These are phyloP conservation scores for Pseudomicrostroma phylloplanum DNA, from an alignment of 1,284 basidiomycete genomes.

Conservation along the genomic window DNA sequence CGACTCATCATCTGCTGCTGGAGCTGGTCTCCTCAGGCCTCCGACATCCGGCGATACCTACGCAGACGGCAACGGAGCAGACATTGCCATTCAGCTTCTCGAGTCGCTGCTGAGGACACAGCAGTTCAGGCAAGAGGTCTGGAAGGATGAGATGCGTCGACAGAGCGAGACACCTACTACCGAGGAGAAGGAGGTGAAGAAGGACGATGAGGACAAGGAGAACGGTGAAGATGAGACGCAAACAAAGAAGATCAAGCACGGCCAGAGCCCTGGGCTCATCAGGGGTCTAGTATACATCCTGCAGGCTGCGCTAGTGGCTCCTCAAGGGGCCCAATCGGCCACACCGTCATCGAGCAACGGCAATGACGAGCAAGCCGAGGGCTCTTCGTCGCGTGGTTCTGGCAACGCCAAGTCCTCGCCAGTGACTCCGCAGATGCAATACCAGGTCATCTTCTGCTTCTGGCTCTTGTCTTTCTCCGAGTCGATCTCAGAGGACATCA, in stretches of 20 bases:
- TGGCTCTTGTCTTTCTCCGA: slow-evolving; percentile 91
- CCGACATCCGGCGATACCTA: slow-evolving; percentile 18
- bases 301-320: not conserved
- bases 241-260: slow-evolving; percentile 11
- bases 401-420: not conserved
- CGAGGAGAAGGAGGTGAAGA: slow-evolving; percentile 15
- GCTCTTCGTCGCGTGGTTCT: not conserved
- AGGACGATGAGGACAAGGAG: slow-evolving; percentile 16
- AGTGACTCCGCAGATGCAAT: slow-evolving; percentile 75
- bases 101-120: slow-evolving; percentile 76
- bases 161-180: slow-evolving; percentile 18
- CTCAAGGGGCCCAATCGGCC: slow-evolving; percentile 1
- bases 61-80: slow-evolving; percentile 62
- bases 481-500: slow-evolving; percentile 74
- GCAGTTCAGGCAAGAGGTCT: slow-evolving; percentile 61
- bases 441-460: slow-evolving; percentile 83
- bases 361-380: not conserved
- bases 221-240: slow-evolving; percentile 8
- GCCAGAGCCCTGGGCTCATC: slow-evolving; percentile 12
- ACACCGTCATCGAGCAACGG: not conserved
- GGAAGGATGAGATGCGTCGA: slow-evolving; percentile 49
- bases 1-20: slow-evolving; percentile 1
- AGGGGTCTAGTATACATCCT: slow-evolving; percentile 30
- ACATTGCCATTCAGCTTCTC: slow-evolving; percentile 82
- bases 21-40: slow-evolving; percentile 12